These are phyloP conservation scores for Candida montana DNA, from an alignment of 805 yeast genomes.

Conservation along the genomic window DNA sequence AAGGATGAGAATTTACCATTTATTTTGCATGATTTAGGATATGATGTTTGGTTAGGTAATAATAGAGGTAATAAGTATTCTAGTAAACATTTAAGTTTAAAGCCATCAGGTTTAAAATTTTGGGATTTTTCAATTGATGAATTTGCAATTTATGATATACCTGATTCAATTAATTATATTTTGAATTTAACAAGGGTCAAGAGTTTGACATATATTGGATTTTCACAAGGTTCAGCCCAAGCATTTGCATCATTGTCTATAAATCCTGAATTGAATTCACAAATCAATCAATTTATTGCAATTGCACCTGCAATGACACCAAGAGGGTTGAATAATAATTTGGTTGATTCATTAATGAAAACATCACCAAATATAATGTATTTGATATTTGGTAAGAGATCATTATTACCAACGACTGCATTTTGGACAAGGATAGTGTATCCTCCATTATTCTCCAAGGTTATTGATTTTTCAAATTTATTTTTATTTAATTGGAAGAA, in stretches of 20 bases:
- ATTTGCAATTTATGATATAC: slow-evolving; percentile 86
- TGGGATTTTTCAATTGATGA: slow-evolving; percentile 94
- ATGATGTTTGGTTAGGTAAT: slow-evolving; percentile 93
- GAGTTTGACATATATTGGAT: slow-evolving; percentile 70
- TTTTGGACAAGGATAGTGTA: slow-evolving; percentile 77
- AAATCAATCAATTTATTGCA: slow-evolving; percentile 61
- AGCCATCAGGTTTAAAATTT: slow-evolving; percentile 39
- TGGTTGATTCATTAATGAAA: slow-evolving; percentile 69
- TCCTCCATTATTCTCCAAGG: slow-evolving; percentile 60
- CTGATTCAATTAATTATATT: slow-evolving; percentile 73
- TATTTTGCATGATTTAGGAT: slow-evolving; percentile 69
- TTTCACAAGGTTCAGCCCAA: slow-evolving; percentile 93
- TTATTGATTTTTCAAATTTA: slow-evolving; percentile 60
- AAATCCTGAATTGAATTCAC: slow-evolving; percentile 55
- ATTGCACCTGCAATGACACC: slow-evolving; percentile 95
- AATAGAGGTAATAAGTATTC: slow-evolving; percentile 92
- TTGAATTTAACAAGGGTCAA: slow-evolving; percentile 41
- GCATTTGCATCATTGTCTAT: slow-evolving; percentile 77
- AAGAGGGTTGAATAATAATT: slow-evolving; percentile 68
- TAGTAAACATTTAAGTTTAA: slow-evolving; percentile 22
- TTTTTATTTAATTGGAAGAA: slow-evolving; percentile 68
- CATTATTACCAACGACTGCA: slow-evolving; percentile 62
- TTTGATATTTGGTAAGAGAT: slow-evolving; percentile 65
- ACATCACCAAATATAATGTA: slow-evolving; percentile 64
- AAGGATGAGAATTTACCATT: slow-evolving; percentile 62